Evolutionary conservation across 2,329 filamentous ascomycete genomes (phyloP), one percentile per base, ranked within the genome.

Genomic region (Fusarium nygamai): DNA sequence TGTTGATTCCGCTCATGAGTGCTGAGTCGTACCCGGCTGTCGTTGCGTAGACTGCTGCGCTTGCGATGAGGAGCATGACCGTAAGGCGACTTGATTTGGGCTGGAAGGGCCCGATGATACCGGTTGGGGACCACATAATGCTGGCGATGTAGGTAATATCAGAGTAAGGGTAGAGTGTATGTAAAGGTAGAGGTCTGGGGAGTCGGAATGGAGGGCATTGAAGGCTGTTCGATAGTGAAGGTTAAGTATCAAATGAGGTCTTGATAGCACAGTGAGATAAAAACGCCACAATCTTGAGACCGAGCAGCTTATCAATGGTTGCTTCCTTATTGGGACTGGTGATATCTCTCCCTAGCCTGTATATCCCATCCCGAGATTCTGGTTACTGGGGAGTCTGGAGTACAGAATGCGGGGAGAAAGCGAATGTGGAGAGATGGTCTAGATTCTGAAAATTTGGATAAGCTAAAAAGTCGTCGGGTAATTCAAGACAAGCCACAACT

Each of bases 141-240:
- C 1, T 22, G 19, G 24, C 20, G 1, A 8, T 8, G 2, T 10
- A 8, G 7, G 11, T 8, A 22, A 14, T 58, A 3, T 17, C 2
- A 34, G 14, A 17, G 10, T 2, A 33, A 1, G 11, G 0, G n/a
- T 1, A 46, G 11, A 17, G 19, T 0, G 0, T 0, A 5, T 3
- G n/a, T 20, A 8, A 36, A n/a, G 2, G 19, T 1, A 22, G 24
- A 29, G 13, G 5, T 17, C 7, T 7, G 1, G 6, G 8, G 39
- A 27, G 22, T 31, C 3, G 9, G 8, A 29, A 7, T 19, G 13
- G n/a, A 36, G 19, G 29, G 34, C 17, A 47, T 34, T 17, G 19
- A 36, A 27, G n/a, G 8, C 31, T 16, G 39, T 58, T 17, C 10
- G 6, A 14, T 17, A n/a, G 8, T 29, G 31, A 24, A 46, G 39